Base-by-base conservation (phyloP, 1,284 basidiomycete species). In the Cryptococcus sp. region DNA sequence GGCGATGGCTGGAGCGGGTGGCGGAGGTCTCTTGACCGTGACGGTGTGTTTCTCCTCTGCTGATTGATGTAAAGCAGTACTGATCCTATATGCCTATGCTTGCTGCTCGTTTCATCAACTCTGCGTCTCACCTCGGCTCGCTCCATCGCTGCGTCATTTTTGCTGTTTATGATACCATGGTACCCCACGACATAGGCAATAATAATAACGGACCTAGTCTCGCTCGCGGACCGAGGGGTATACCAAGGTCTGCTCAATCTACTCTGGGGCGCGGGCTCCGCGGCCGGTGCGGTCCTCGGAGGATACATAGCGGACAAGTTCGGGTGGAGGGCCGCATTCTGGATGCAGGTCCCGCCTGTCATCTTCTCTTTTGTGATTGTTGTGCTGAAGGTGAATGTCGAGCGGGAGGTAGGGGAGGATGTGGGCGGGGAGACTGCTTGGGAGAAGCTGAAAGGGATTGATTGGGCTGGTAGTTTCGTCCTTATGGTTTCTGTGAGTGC, bases 191-290 rank as follows among this genome's bases (percentile, higher is more conserved):
- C 15, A 6, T 20, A 67, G 66, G 66, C 68, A 13, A 70, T 70
- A 42, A 68, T 70, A 52, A 60, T 70, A 44, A 59, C 63, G 25
- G 69, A 72, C 47, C 65, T 73, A 15, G 72, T 73, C 10, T 72
- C 70, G 1, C 53, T 67, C 5, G 64, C 64, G 22, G 70, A 72
- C 40, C 57, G 72, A n/a, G 72, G 71, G 1, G 53, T 73, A 5
- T 73, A 73, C 52, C 71, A 71, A 63, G 71, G 71, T 16, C 66
- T 61, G 20, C 61, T 67, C 7, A 70, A 69, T 44, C 40, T 70
- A n/a, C 59, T 74, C 10, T 68, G 68, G 27, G 68, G 64, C 5
- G 61, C 61, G 2, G 70, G 72, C 11, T 53, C 63, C 1, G 69
- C 69, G 0, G 51, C 58, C 0, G 72, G 72, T 15, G 65, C 67